Conservation (phyloP, 495 filamentous ascomycete species). For the Cudoniella acicularis region DNA sequence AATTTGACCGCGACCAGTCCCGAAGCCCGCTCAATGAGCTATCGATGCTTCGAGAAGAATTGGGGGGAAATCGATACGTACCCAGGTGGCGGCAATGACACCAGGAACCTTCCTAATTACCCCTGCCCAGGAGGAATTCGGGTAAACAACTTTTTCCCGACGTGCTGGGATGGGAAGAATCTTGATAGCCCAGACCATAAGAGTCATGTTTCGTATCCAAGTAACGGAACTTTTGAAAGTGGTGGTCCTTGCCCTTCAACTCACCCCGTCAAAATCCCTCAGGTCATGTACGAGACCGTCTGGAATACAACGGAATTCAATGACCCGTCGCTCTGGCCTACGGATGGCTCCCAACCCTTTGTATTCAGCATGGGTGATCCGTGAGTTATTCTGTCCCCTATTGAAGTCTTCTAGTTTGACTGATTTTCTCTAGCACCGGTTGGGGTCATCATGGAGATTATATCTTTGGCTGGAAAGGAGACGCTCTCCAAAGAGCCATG, state of each 20-base stretch:
- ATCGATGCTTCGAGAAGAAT: constrained; percentile 43
- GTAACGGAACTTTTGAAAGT: background rate
- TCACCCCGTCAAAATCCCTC: constrained; percentile 23
- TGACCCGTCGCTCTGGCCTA: constrained; percentile 65
- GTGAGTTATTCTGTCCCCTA: background rate
- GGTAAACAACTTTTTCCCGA: constrained; percentile 79
- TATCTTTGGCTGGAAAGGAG: constrained; percentile 63
- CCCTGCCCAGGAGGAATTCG: constrained; percentile 60
- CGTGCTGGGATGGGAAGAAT: constrained; percentile 82
- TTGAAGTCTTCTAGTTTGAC: background rate
- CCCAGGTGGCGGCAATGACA: constrained; percentile 34
- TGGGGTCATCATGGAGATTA: constrained; percentile 71
- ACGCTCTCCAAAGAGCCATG: constrained; percentile 39
- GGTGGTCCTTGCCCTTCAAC: background rate
- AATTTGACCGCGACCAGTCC: constrained; percentile 17
- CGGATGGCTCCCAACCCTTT: constrained; percentile 60
- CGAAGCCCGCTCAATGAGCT: constrained; percentile 40
- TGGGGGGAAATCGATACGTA: background rate
- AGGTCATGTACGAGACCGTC: background rate
- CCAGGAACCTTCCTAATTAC: constrained; percentile 44
- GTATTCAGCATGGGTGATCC: constrained; percentile 53
- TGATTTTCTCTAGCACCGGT: constrained; percentile 6
- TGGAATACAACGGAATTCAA: constrained; percentile 45
- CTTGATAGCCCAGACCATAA: constrained; percentile 25
- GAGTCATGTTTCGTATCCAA: constrained; percentile 1